These are phyloP conservation scores for Daldinia childiae DNA, from an alignment of 495 filamentous ascomycete genomes.

Conservation along the genomic window DNA sequence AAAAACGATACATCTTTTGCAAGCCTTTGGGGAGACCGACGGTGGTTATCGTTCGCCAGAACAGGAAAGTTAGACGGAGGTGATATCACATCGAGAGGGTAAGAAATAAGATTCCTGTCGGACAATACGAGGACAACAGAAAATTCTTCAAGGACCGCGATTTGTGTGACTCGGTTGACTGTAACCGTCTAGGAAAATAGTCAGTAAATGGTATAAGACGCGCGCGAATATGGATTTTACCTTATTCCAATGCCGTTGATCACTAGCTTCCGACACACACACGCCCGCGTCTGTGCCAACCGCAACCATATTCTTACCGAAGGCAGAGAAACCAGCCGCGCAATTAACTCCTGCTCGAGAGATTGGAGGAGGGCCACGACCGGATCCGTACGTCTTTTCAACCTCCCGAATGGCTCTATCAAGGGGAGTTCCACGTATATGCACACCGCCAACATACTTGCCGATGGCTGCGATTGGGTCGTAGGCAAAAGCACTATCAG, in stretches of 20 bases:
- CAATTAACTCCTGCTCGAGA: slow-evolving; percentile 90
- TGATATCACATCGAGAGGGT: slow-evolving; percentile 90
- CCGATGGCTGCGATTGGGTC: slow-evolving; percentile 67
- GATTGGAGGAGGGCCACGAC: slow-evolving; percentile 73
- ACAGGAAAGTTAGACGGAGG: slow-evolving; percentile 71
- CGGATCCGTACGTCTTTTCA: slow-evolving; percentile 75
- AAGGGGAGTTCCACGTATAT: slow-evolving; percentile 87
- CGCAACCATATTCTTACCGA: slow-evolving; percentile 87
- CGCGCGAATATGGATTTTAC: slow-evolving; percentile 58
- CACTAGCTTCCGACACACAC: slow-evolving; percentile 82
- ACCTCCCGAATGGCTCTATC: slow-evolving; percentile 91
- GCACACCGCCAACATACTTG: slow-evolving; percentile 55
- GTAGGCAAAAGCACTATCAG: slow-evolving; percentile 88
- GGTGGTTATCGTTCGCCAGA: slow-evolving; percentile 68
- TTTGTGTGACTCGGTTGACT: slow-evolving; percentile 82
- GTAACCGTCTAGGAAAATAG: slow-evolving; percentile 68
- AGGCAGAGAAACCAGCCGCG: slow-evolving; percentile 85
- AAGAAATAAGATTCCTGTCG: slow-evolving; percentile 91
- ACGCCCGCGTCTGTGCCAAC: slow-evolving; percentile 96
- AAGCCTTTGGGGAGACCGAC: slow-evolving; percentile 87
- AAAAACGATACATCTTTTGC: slow-evolving; percentile 97
- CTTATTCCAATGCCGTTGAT: slow-evolving; percentile 88
- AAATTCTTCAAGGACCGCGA: slow-evolving; percentile 95
- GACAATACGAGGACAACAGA: slow-evolving; percentile 88
- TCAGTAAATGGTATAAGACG: slow-evolving; percentile 16